These are phyloP conservation scores for Erodium moschatum DNA, from an alignment of 441 rosid genomes.

Conservation along the genomic window DNA sequence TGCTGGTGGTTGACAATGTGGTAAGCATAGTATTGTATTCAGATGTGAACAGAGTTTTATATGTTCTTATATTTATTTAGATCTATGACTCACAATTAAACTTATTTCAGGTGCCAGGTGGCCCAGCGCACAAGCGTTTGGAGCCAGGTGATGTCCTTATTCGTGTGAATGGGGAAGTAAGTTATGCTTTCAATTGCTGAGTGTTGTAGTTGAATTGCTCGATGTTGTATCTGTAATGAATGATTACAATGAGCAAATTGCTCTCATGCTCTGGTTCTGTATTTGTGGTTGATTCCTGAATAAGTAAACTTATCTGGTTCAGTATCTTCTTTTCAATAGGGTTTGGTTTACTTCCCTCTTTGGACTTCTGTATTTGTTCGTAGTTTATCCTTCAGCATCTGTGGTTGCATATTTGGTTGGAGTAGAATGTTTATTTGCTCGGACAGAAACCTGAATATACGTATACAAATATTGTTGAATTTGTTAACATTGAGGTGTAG, in stretches of 20 bases:
- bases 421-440: not conserved
- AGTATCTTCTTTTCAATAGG: not conserved
- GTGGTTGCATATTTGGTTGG: not conserved
- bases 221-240: not conserved
- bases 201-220: not conserved
- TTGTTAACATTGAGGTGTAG: not conserved
- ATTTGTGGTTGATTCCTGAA: not conserved
- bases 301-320: constrained; percentile 5
- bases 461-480: no score
- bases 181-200: constrained; percentile 20
- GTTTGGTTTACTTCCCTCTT: not conserved
- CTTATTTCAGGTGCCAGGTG: constrained; percentile 72
- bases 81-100: not conserved
- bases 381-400: not conserved
- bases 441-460: not conserved
- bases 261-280: not conserved
- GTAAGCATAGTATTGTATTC: constrained; percentile 30
- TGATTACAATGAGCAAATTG: not conserved
- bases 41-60: not conserved
- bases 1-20: constrained; percentile 90
- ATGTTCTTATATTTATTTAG: not conserved
- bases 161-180: constrained; percentile 72
- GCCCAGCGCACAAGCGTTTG: constrained; percentile 70
- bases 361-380: not conserved
- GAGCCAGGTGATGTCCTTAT: constrained; percentile 96